These are phyloP conservation scores for Kazachstania martiniae DNA, from an alignment of 805 yeast genomes.

Conservation along the genomic window DNA sequence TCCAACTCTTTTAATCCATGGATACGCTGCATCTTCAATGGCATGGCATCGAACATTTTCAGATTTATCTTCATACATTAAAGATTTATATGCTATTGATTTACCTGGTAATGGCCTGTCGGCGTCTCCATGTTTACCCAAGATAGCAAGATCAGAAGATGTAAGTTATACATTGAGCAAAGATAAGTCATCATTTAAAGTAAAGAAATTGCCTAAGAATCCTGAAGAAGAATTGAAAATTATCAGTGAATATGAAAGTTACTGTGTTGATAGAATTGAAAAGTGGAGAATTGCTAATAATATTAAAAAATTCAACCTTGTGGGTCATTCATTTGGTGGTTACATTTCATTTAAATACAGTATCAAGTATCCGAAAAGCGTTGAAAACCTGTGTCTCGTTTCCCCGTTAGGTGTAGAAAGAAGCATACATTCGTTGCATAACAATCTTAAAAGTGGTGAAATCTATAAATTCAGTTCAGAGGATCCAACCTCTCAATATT, in stretches of 20 bases:
- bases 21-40: slow-evolving; percentile 88
- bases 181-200: neutral
- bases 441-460: slow-evolving; percentile 10
- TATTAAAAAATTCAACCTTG: slow-evolving; percentile 44
- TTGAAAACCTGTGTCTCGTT: slow-evolving; percentile 46
- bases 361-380: slow-evolving; percentile 41
- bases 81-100: slow-evolving; percentile 59
- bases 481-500: slow-evolving; percentile 31
- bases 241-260: slow-evolving; percentile 35
- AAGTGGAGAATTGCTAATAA: slow-evolving; percentile 45
- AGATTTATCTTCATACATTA: slow-evolving; percentile 34
- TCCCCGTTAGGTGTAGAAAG: slow-evolving; percentile 78
- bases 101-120: slow-evolving; percentile 65
- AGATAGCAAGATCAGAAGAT: neutral
- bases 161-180: neutral
- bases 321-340: slow-evolving; percentile 78
- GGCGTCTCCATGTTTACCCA: slow-evolving; percentile 31
- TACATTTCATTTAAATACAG: slow-evolving; percentile 59
- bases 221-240: slow-evolving; percentile 8
- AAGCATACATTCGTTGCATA: slow-evolving; percentile 46
- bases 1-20: slow-evolving; percentile 61
- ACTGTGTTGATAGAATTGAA: slow-evolving; percentile 51
- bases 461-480: slow-evolving; percentile 28
- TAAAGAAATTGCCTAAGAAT: neutral
- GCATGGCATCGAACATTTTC: slow-evolving; percentile 66